Percentiles rank a stretch among this genome's conserved stretches.
Conservation (phyloP, 2,329 filamentous ascomycete species). For the Penicillium nordicum region DNA sequence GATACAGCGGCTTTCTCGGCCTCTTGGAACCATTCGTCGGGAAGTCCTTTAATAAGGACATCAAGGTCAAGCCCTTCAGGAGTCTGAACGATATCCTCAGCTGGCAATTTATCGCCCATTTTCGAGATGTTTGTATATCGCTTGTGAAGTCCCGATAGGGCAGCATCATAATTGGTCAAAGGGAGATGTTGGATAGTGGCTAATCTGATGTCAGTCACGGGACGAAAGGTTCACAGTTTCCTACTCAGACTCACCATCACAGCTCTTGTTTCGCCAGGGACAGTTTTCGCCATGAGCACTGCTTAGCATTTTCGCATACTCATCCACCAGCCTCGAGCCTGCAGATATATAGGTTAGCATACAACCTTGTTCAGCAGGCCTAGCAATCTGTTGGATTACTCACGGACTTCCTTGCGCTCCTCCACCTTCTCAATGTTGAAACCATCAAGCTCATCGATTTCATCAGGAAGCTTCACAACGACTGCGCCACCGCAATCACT, state of each 20-base stretch:
- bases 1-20: neutral
- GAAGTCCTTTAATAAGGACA: conserved; percentile 29
- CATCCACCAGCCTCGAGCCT: conserved; percentile 67
- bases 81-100: conserved; percentile 28
- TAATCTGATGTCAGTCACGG: conserved; percentile 27
- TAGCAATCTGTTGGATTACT: conserved; percentile 17
- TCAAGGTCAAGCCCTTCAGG: conserved; percentile 35
- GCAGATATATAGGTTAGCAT: conserved; percentile 16
- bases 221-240: neutral
- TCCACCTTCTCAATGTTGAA: conserved; percentile 43
- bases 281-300: conserved; percentile 76
- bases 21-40: conserved; percentile 24
- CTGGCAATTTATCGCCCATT: conserved; percentile 39
- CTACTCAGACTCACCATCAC: conserved; percentile 61
- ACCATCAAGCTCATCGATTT: conserved; percentile 55
- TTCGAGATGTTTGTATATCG: conserved; percentile 59
- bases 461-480: conserved; percentile 70
- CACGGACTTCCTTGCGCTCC: conserved; percentile 44
- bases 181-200: conserved; percentile 65
- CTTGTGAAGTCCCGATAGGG: conserved; percentile 56
- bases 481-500: conserved; percentile 80
- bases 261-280: conserved; percentile 82
- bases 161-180: conserved; percentile 59
- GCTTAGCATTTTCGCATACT: conserved; percentile 70
- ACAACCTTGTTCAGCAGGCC: neutral